Evolutionary conservation across 768 basidiomycete genomes (phyloP), one percentile per base, ranked within the genome.

Genomic region (Suillus lakei): DNA sequence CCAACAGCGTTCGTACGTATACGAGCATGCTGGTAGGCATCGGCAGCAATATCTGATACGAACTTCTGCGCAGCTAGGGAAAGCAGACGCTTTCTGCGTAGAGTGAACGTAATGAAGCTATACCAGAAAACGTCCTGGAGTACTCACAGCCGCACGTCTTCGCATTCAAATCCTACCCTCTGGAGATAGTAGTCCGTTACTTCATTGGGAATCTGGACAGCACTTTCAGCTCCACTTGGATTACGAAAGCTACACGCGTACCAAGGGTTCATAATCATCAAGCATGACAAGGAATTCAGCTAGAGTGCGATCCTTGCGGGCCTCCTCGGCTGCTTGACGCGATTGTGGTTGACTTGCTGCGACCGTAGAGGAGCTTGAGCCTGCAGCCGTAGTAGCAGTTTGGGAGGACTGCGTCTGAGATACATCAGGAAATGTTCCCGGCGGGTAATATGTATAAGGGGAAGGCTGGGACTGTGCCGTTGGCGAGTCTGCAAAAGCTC

Each of bases 131-230:
- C 34, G 28, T 21, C n/a, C 7, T n/a, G n/a, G 61, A 3, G 48
- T 16, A 80, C 90, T 71, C 72, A 98, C 96, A 99, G 77, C 72
- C 97, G 88, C 58, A 95, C 88, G 73, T 99, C 97, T 67, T 96
- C 91, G 72, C 93, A 96, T 70, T 98, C 96, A 77, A 98, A 98
- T 1, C 97, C 98, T 23, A 96, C 93, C 63, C 91, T 86, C 76
- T 99, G 96, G 13, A 99, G 87, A 79, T 98, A 99, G 77, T 96
- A 98, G 72, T 98, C 95, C 4, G 96, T 98, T 28, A 99, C 95
- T 77, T 99, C 96, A 75, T 95, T 97, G 0, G 97, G 97, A 67
- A 99, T 94, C 96, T 98, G 74, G 51, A 32, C n/a, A 28, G 61
- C 39, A 36, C 43, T 51, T 1, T 56, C 32, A 59, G 50, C 63